phyloP scores from a whole-genome alignment of 148 eudicot species.

The Amaranthus palmeri region DNA sequence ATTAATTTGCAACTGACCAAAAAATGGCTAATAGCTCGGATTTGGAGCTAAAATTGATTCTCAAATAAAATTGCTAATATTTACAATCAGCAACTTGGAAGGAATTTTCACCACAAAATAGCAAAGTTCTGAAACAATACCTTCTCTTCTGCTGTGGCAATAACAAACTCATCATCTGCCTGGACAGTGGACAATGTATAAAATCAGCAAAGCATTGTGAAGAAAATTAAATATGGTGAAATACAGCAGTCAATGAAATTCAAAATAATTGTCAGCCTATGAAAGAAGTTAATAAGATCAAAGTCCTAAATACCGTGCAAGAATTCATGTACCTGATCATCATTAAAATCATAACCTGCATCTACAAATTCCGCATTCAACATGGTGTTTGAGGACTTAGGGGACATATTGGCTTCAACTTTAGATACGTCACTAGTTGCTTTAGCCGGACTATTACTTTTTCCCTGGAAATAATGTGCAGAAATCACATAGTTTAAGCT shows the following conservation, averaged over 20 bases:
- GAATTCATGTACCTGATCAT: constrained; percentile 57
- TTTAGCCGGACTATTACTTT: constrained; percentile 50
- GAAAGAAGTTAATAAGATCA: background rate
- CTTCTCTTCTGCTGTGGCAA: constrained; percentile 65
- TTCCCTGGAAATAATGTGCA: constrained; percentile 43
- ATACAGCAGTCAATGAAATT: background rate
- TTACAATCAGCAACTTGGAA: background rate
- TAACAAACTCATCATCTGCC: constrained; percentile 85
- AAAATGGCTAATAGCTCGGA: background rate
- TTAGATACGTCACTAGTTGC: constrained; percentile 35
- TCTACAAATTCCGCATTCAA: constrained; percentile 31
- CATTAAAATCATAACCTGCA: constrained; percentile 51
- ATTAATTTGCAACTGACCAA: too few species aligned
- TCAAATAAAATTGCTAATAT: background rate
- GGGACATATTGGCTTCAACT: constrained; percentile 26
- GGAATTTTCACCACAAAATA: background rate
- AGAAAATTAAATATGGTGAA: background rate
- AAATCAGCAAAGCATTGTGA: constrained; percentile 17
- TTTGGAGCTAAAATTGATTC: background rate
- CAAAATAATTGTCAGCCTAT: background rate
- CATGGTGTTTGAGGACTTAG: constrained; percentile 26
- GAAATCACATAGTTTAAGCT: constrained; percentile 30
- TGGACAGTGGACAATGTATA: constrained; percentile 28
- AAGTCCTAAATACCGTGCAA: constrained; percentile 6
- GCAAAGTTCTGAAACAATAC: constrained; percentile 26